Evolutionary conservation across 2,329 filamentous ascomycete genomes (phyloP), one percentile per base, ranked within the genome.

Genomic region (Allantophomopsis lycopodina): DNA sequence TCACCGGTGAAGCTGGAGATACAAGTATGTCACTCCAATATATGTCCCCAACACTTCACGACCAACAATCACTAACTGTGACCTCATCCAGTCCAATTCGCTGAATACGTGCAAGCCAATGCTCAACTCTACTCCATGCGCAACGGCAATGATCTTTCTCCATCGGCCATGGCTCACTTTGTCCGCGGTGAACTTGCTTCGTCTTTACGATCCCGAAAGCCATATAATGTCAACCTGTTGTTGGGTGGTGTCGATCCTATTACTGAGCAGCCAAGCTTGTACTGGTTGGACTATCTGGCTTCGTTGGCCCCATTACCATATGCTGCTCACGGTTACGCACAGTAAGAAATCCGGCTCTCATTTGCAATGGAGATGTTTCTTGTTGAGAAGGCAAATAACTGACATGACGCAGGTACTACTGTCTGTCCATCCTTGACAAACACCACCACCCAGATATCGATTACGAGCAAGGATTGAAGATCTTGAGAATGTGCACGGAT

Each of bases 21-120:
- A 96, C 89, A 54, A 76, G 87, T 91, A 69, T 44, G 66, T 57
- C 31, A 11, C 3, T 30, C 10, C 32, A 35, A 33, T 15, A 30
- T 33, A n/a, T 32, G 18, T 30, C 32, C 13, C 3, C 6, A 20
- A 6, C 12, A 20, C 23, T 28, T 28, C 3, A 3, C 23, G 18
- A 13, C 36, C 32, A 12, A 3, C 12, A 4, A 10, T 20, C 15
- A 16, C 13, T 33, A 40, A 30, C 46, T 51, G 40, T 16, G 31
- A 36, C 37, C 15, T 15, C 42, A 11, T 36, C 42, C 58, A 94
- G 88, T 96, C 46, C 89, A 98, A 79, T 98, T 98, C 62, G 85
- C 93, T 60, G 91, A 98, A 68, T 98, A 89, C 68, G 93, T 98
- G 61, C 88, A 96, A 75, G 88, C 89, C 60, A 98, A 98, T 63